phyloP scores from a whole-genome alignment of 2,329 filamentous ascomycete species.

The Beauveria medogensis region DNA sequence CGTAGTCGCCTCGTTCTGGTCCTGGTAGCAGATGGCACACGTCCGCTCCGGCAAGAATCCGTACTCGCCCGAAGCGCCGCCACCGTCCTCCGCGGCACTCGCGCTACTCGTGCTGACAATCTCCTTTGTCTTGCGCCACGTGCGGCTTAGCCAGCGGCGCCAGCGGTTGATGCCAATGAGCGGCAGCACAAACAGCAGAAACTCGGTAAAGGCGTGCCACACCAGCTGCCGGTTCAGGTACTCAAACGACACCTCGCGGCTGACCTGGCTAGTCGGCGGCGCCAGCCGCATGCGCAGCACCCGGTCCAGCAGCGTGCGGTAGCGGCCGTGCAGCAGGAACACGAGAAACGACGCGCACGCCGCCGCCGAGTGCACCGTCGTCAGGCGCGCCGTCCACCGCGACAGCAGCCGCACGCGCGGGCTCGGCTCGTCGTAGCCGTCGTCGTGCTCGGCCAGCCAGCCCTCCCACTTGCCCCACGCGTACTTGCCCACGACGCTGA shows the following conservation, averaged over 20 bases:
- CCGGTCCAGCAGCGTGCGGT: slow-evolving; percentile 83
- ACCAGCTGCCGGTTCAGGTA: slow-evolving; percentile 96
- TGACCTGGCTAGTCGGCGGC: slow-evolving; percentile 76
- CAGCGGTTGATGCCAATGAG: slow-evolving; percentile 92
- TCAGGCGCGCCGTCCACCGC: slow-evolving; percentile 58
- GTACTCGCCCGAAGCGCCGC: slow-evolving; percentile 61
- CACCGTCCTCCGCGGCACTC: slow-evolving; percentile 34
- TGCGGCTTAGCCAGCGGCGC: slow-evolving; percentile 78
- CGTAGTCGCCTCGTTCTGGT: slow-evolving; percentile 70
- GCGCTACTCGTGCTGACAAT: slow-evolving; percentile 41
- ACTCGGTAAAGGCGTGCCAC: slow-evolving; percentile 99
- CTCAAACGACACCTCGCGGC: slow-evolving; percentile 90
- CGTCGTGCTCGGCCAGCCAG: slow-evolving; percentile 69
- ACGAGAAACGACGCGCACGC: slow-evolving; percentile 81
- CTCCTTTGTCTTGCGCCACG: slow-evolving; percentile 74
- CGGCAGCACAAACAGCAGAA: slow-evolving; percentile 92
- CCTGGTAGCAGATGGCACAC: slow-evolving; percentile 93
- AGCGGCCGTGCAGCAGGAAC: slow-evolving; percentile 84
- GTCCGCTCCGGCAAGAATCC: slow-evolving; percentile 85
- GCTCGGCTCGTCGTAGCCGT: slow-evolving; percentile 59
- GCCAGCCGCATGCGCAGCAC: slow-evolving; percentile 76
- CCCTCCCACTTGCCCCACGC: slow-evolving; percentile 88
- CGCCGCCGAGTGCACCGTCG: slow-evolving; percentile 70
- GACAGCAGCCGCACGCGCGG: slow-evolving; percentile 50
- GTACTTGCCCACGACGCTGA: slow-evolving; percentile 84